Conservation (phyloP, 2,329 filamentous ascomycete species). For the Aureobasidium uvarum region DNA sequence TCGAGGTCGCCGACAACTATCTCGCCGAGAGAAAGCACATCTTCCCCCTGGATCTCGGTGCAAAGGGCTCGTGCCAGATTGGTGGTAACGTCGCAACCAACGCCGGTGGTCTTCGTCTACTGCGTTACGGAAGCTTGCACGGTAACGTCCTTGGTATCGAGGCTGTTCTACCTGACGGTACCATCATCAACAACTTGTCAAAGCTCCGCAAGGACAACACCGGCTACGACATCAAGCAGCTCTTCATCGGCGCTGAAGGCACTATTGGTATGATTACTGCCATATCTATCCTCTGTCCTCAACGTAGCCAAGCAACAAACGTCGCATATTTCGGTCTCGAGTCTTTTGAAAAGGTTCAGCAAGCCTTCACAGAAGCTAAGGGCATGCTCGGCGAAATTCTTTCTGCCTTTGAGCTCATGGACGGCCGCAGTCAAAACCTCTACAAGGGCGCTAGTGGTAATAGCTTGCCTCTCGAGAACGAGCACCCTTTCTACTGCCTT, state of each 20-base stretch:
- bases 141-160: constrained; percentile 90
- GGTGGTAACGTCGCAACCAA: constrained; percentile 97
- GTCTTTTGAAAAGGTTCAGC: constrained; percentile 84
- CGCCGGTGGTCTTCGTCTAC: constrained; percentile 82
- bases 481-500: constrained; percentile 92
- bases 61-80: constrained; percentile 95
- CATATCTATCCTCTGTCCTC: constrained; percentile 84
- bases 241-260: constrained; percentile 94
- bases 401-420: constrained; percentile 98
- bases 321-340: constrained; percentile 92
- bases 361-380: constrained; percentile 86
- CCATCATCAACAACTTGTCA: constrained; percentile 82
- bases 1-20: constrained; percentile 84
- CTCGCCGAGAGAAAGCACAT: constrained; percentile 80
- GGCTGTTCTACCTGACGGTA: constrained; percentile 90
- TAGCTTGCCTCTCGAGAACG: constrained; percentile 75
- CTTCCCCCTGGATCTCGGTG: constrained; percentile 95
- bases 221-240: constrained; percentile 93
- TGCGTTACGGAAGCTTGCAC: constrained; percentile 92
- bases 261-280: constrained; percentile 93
- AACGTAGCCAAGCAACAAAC: constrained; percentile 82
- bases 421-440: constrained; percentile 74
- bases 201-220: constrained; percentile 97
- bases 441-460: constrained; percentile 72
- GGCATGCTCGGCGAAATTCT: constrained; percentile 88